Evolutionary conservation across 306 rosid species (phyloP).

Genomic region (Myrica gale): DNA sequence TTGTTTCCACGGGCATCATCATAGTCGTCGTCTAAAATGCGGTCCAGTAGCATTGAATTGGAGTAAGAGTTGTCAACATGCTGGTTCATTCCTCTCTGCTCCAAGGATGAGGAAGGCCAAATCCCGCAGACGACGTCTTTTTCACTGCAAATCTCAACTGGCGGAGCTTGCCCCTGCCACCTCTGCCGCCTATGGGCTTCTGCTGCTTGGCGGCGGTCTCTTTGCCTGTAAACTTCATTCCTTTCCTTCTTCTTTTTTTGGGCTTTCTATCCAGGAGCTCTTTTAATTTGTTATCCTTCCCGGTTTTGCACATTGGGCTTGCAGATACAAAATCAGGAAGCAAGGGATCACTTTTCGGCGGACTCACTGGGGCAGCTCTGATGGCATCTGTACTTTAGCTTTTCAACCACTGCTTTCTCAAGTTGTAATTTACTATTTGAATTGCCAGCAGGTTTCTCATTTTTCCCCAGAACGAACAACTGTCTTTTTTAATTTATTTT

Average conservation of each 20-base stretch:
- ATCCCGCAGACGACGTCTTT: background rate
- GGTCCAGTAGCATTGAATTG: background rate
- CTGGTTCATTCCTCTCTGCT: background rate
- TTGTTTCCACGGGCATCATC: background rate
- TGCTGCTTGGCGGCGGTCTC: conserved; percentile 30
- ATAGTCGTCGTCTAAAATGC: background rate
- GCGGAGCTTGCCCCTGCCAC: conserved; percentile 18
- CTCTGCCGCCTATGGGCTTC: conserved; percentile 26
- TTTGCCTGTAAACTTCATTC: conserved; percentile 20
- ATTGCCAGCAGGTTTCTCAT: too few relatives aligned
- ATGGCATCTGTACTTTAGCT: conserved; percentile 26
- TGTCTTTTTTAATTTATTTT: too few relatives aligned
- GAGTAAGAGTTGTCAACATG: background rate
- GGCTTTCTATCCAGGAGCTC: background rate
- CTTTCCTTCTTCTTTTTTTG: background rate
- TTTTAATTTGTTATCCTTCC: background rate
- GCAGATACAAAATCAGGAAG: conserved; percentile 32
- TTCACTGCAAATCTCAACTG: conserved; percentile 9
- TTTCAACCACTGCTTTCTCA: background rate
- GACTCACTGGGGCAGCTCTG: conserved; percentile 25
- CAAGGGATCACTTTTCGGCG: conserved; percentile 34
- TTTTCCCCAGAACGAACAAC: too few relatives aligned
- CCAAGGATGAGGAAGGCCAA: background rate
- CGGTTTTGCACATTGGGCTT: background rate
- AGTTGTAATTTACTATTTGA: background rate